Evolutionary conservation across 2,329 filamentous ascomycete genomes (phyloP), one percentile per base, ranked within the genome.

Genomic region (Beauveria pseudobassiana): DNA sequence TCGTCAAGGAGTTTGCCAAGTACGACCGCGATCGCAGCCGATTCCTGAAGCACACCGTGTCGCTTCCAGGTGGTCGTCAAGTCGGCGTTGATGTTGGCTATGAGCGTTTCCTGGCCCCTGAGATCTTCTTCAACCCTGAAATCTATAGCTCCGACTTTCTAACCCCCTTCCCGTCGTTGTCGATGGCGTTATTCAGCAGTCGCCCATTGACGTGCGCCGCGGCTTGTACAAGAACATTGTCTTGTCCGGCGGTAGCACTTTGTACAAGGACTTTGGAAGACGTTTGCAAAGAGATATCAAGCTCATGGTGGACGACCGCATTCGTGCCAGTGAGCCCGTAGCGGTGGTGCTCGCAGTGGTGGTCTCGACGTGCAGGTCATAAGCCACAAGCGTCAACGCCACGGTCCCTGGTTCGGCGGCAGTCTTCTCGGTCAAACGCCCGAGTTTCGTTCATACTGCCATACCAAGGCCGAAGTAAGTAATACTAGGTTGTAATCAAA

Each of bases 191-290:
- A 99, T 99, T 69, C 95, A 99, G 77, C 93, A 92, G 62, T 96
- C 93, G 40, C 95, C 95, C 48, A 99, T 99, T 69, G 95, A 99
- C 72, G 96, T 99, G 51, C 89, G 95, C 71, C 87, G 95, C 77
- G 95, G 95, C 48, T 83, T 99, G 43, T 99, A 99, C 85, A 99
- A 99, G 86, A 99, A 99, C 78, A 99, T 99, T 77, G 95, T 99
- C 42, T 82, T 99, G 43, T 98, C 93, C 3, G 95, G 95, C 73
- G 95, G 95, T 69, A 97, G 93, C 68, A 99, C 95, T 24, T 81
- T 99, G 64, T 99, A 98, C 85, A 97, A 98, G 78, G 93, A 99
- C 77, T 99, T 99, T 76, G 95, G 95, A 28, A 87, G 95, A 67
- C 87, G 95, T 73, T 82, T 99, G 80, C 96, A 99, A 79, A 87